These are phyloP conservation scores for Raphanus raphanistrum DNA, from an alignment of 345 rosid genomes.

Conservation along the genomic window DNA sequence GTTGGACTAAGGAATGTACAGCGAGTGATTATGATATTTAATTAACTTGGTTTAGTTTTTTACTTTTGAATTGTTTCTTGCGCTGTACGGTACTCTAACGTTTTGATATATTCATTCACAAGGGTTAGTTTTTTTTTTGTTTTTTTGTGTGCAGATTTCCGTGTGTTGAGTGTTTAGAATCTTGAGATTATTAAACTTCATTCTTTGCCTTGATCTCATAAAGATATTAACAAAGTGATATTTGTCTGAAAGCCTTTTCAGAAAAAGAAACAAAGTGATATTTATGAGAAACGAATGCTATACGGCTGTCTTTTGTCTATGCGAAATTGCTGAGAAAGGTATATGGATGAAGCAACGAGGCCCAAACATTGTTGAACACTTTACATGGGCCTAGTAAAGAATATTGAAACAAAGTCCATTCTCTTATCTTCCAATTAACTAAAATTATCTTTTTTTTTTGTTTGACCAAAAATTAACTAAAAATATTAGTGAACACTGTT, in stretches of 20 bases:
- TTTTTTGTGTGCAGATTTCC: neutral
- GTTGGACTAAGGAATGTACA: constrained; percentile 35
- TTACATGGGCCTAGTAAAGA: constrained; percentile 1
- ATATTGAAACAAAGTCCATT: neutral
- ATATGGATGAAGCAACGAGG: neutral
- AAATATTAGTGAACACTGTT: too few relatives aligned
- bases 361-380: neutral
- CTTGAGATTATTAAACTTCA: neutral
- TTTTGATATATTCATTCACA: neutral
- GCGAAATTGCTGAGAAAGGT: neutral
- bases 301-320: neutral
- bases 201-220: constrained; percentile 8
- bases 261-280: neutral
- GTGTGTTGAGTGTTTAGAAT: neutral
- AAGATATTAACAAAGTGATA: neutral
- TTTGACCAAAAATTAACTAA: neutral
- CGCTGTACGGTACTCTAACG: neutral
- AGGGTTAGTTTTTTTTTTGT: neutral
- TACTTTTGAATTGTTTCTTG: constrained; percentile 20
- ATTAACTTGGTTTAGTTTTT: constrained; percentile 25
- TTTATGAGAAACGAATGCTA: neutral
- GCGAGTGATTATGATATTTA: constrained; percentile 29
- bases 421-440: neutral
- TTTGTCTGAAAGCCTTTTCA: neutral
- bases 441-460: neutral